Base-by-base conservation (phyloP, 768 basidiomycete species). In the Termitomyces sp. region DNA sequence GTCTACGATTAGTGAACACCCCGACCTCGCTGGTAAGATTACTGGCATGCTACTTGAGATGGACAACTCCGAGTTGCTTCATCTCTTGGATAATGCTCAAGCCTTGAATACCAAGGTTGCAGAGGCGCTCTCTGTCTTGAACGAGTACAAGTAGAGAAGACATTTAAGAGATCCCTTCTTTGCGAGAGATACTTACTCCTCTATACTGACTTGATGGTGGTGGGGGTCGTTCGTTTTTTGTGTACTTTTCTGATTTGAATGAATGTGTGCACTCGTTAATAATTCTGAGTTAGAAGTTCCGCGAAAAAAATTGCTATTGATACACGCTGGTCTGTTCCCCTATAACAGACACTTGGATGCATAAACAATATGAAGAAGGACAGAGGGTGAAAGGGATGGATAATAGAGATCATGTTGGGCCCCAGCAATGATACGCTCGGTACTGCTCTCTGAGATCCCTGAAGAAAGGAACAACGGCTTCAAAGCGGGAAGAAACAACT, bases 41-140 rank as follows among this genome's bases (percentile, higher is more conserved):
- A 98, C 95, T 41, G 95, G 94, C 53, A 98, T 98, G 95, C 79
- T 98, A 66, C 84, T 98, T 60, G 95, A 99, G 84, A 98, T 99
- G 96, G 95, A 98, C 72, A 96, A 96, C 75, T 67, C 80, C 45
- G 97, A 98, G 73, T 80, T 99, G 48, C 75, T 98, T 27, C 88
- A 91, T 73, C 83, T 99, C 47, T 74, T 98, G 63, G 94, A 96
- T 57, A 75, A 84, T 52, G 75, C 77, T 20, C 91, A 93, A 10
- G 84, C 94, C 40, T 84, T 99, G 80, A 83, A 83, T 66, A 75
- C 79, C 72, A 99, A 99, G 81, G 89, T 97, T 60, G 84, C 82
- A 56, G 96, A 98, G 78, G 96, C 96, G 31, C 81, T 98, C 58
- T 68, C 78, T 54, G 95, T 98, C 46, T 79, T 98, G 51, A 86